Evolutionary conservation across 441 rosid genomes (phyloP), one percentile per base, ranked within the genome.

Genomic region (Adansonia madagascariensis): DNA sequence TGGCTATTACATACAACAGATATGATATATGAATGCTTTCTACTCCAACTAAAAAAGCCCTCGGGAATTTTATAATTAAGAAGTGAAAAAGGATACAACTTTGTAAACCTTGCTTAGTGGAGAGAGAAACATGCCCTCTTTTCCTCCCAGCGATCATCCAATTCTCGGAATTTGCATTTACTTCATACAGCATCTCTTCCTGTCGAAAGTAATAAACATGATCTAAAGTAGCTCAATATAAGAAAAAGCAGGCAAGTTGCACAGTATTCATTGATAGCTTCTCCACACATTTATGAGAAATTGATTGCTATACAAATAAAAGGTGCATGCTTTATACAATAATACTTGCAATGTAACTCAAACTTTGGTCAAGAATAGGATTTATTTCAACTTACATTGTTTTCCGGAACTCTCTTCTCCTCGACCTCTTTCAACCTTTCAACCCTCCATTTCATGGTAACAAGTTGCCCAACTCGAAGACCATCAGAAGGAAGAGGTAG

Each of bases 141-240:
- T 94, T 97, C 83, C 98, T 89, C 75, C 99, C 99, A 60, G 99
- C 98, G 73, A 94, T 90, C 99, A 97, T 97, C 99, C 99, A 97
- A 79, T 85, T 93, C 75, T 88, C 88, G 8, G 90, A 80, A 80
- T 90, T 90, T 64, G 94, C 98, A 83, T 81, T 78, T 27, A 96
- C 96, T 88, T 94, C 98, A 74, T 90, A 97, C n/a, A 94, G 72
- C 78, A 97, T 87, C 86, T 92, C 98, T 75, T 87, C 97, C 95
- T 96, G 88, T 74, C 43, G 71, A 57, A 73, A 43, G 50, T 17
- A 41, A 60, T 6, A 50, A 24, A 53, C 15, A 66, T 39, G 46
- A 8, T 9, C 22, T 20, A 15, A 4, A 24, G 4, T 5, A 68
- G 56, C 53, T 3, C 14, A 43, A 44, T n/a, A 18, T 1, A 17